A percentile compares a stretch with the other conserved stretches of the same genome.
Conservation (phyloP, 2,329 filamentous ascomycete genomes). For the Penicillium capsulatum region DNA sequence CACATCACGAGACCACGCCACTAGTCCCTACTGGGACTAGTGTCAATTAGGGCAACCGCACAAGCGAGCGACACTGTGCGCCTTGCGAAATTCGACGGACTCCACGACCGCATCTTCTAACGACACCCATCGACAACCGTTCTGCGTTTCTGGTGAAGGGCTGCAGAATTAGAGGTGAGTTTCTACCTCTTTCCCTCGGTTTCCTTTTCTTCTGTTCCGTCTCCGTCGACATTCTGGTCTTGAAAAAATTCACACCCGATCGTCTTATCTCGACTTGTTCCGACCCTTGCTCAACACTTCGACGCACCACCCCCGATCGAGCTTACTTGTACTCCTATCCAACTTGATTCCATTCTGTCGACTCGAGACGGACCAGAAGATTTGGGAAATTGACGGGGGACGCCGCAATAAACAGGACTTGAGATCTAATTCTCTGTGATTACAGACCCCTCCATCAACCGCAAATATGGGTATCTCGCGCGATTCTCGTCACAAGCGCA, state of each 20-base stretch:
- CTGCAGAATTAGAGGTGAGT: constrained; percentile 45
- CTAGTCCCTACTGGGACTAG: constrained; percentile 30
- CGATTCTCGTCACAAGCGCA: constrained; percentile 99
- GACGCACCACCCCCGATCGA: neutral
- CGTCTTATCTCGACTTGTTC: constrained; percentile 11
- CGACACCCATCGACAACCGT: constrained; percentile 40
- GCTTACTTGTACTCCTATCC: too few relatives aligned
- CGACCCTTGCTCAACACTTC: constrained; percentile 8
- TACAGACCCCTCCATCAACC: constrained; percentile 55
- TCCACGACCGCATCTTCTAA: constrained; percentile 39
- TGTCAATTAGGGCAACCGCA: constrained; percentile 41
- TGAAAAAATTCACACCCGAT: constrained; percentile 4
- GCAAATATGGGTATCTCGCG: constrained; percentile 99
- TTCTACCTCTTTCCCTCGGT: constrained; percentile 18
- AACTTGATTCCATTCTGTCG: neutral
- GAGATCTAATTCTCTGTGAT: constrained; percentile 15
- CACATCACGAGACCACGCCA: neutral
- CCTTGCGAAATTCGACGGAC: constrained; percentile 42
- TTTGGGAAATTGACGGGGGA: constrained; percentile 11
- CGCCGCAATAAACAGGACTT: constrained; percentile 12
- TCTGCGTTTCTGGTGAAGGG: constrained; percentile 45
- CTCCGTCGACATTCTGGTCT: constrained; percentile 19
- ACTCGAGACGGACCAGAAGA: constrained; percentile 21
- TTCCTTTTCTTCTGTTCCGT: constrained; percentile 26
- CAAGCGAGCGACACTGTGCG: constrained; percentile 42